Percentiles rank a stretch among this genome's conserved stretches.
phyloP scores from a whole-genome alignment of 768 basidiomycete species.

The Boletus subcaerulescens region DNA sequence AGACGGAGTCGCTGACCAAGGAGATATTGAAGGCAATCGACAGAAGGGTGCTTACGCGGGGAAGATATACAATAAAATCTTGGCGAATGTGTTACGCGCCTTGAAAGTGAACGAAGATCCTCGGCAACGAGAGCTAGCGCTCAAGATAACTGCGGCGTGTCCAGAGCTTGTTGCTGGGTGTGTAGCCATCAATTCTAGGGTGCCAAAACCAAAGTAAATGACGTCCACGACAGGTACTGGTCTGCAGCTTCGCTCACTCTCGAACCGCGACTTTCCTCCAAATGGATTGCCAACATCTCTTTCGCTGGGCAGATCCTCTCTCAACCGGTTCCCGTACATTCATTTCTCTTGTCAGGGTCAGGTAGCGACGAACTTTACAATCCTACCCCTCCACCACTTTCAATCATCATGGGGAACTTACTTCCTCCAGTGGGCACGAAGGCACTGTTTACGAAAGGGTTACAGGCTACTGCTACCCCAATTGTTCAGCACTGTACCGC shows the following conservation, averaged over 20 bases:
- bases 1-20: conserved; percentile 37
- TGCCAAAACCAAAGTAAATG: conserved; percentile 8
- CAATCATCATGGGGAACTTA: conserved; percentile 69
- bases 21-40: conserved; percentile 33
- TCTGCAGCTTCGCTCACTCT: conserved; percentile 62
- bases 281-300: conserved; percentile 88
- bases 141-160: conserved; percentile 77
- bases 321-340: conserved; percentile 61
- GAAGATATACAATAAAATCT: conserved; percentile 78
- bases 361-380: conserved; percentile 47
- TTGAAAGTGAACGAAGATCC: conserved; percentile 89
- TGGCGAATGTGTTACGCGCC: conserved; percentile 67
- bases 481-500: conserved; percentile 88
- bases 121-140: conserved; percentile 78
- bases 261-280: conserved; percentile 83
- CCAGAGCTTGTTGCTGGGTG: conserved; percentile 84
- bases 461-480: conserved; percentile 58
- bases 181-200: conserved; percentile 17
- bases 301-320: conserved; percentile 79
- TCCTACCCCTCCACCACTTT: conserved; percentile 72
- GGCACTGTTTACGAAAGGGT: conserved; percentile 73
- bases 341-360: conserved; percentile 55
- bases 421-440: conserved; percentile 74
- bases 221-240: conserved; percentile 61
- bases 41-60: conserved; percentile 32